Evolutionary conservation across 2,329 filamentous ascomycete species (phyloP).

Genomic region (Fusarium subglutinans): DNA sequence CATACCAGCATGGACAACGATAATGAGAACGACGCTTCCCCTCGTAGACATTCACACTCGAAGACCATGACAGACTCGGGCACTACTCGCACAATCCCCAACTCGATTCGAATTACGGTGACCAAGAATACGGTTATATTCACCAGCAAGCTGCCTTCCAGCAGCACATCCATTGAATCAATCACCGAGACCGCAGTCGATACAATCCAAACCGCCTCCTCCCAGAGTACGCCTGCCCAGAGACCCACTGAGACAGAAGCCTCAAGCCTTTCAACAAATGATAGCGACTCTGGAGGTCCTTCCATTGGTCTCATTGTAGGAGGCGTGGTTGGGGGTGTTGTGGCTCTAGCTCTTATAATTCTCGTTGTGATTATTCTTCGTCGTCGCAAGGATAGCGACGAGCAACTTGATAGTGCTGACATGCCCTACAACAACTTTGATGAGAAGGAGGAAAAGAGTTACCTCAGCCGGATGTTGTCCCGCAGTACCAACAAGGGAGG

Average conservation of each 20-base stretch:
- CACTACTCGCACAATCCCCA: conserved; percentile 49
- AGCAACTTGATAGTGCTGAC: conserved; percentile 5
- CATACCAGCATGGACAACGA: neutral
- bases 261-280: neutral
- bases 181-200: conserved; percentile 8
- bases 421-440: conserved; percentile 31
- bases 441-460: conserved; percentile 40
- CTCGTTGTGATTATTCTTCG: conserved; percentile 36
- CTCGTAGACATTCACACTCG: conserved; percentile 1
- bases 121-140: conserved; percentile 48
- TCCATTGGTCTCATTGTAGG: conserved; percentile 48
- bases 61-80: conserved; percentile 50
- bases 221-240: neutral
- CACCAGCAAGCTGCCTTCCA: conserved; percentile 38
- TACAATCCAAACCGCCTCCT: conserved; percentile 12
- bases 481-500: conserved; percentile 41
- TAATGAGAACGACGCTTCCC: neutral
- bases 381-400: conserved; percentile 20
- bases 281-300: conserved; percentile 18
- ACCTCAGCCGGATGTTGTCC: conserved; percentile 37
- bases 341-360: conserved; percentile 40
- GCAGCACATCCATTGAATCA: conserved; percentile 7
- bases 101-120: conserved; percentile 47
- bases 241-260: conserved; percentile 21
- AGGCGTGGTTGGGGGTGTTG: conserved; percentile 43